phyloP scores from a whole-genome alignment of 495 filamentous ascomycete species.

The Penicillium malachiteum region DNA sequence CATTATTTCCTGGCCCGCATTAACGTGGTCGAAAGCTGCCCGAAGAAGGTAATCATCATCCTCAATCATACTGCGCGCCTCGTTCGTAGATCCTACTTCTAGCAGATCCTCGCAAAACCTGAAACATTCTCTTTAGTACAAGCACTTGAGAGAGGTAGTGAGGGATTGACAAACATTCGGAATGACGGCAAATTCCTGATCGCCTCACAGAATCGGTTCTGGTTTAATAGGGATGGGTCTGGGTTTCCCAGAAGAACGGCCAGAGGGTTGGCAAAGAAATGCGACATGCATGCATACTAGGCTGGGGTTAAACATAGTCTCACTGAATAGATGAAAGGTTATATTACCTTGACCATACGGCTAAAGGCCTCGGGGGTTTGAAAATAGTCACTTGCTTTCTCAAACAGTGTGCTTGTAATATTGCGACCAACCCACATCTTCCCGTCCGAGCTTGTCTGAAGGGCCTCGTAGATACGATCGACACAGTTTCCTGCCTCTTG shows the following conservation, averaged over 20 bases:
- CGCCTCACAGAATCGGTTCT: constrained; percentile 67
- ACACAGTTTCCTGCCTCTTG: constrained; percentile 71
- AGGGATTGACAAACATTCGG: constrained; percentile 47
- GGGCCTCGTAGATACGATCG: constrained; percentile 72
- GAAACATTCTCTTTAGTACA: neutral
- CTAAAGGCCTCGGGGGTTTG: constrained; percentile 81
- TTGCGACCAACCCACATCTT: constrained; percentile 67
- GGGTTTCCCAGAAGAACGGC: constrained; percentile 58
- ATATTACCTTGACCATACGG: constrained; percentile 70
- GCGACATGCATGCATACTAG: constrained; percentile 92
- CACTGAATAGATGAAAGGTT: neutral
- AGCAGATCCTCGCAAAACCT: constrained; percentile 50
- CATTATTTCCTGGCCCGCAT: constrained; percentile 42
- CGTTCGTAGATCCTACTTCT: constrained; percentile 35
- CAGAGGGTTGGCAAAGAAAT: constrained; percentile 91
- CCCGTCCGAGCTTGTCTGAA: constrained; percentile 55
- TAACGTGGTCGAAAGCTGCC: constrained; percentile 31
- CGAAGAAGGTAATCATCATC: constrained; percentile 48
- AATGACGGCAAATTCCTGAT: constrained; percentile 81
- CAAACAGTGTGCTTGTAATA: constrained; percentile 62
- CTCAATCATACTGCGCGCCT: constrained; percentile 49
- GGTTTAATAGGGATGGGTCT: constrained; percentile 23
- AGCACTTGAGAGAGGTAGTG: neutral
- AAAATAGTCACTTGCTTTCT: constrained; percentile 80
- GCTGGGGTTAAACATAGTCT: constrained; percentile 10